phyloP scores from a whole-genome alignment of 345 rosid species.

The Zanthoxylum bungeanum region DNA sequence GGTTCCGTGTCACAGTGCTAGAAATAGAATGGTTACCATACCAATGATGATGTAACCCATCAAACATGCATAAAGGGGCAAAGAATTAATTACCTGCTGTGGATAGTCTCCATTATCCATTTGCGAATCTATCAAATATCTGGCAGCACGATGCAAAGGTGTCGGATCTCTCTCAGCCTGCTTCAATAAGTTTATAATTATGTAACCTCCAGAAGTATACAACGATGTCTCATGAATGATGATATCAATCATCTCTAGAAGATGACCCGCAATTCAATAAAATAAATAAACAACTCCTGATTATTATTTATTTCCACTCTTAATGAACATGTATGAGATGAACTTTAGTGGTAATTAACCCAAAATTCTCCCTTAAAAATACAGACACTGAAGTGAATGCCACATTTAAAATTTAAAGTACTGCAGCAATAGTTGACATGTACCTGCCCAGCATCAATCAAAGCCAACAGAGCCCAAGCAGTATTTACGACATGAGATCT shows the following conservation, averaged over 20 bases:
- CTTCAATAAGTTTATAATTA: conserved; percentile 7
- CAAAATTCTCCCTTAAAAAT: background rate
- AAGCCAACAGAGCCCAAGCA: conserved; percentile 62
- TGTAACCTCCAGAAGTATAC: background rate
- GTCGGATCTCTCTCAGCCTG: conserved; percentile 61
- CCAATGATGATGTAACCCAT: background rate
- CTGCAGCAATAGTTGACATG: background rate
- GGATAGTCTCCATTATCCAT: conserved; percentile 76
- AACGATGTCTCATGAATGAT: background rate
- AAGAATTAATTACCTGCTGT: conserved; percentile 45
- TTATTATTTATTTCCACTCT: background rate
- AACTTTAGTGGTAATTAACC: background rate
- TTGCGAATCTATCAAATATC: conserved; percentile 54
- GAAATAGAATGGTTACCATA: background rate
- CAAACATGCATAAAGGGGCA: background rate
- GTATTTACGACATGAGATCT: conserved; percentile 59
- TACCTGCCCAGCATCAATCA: conserved; percentile 69
- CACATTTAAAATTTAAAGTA: conserved; percentile 8
- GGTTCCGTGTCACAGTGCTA: background rate
- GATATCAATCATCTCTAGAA: background rate
- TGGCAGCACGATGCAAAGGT: conserved; percentile 60
- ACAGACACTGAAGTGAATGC: background rate
- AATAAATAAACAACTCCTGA: background rate
- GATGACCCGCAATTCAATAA: background rate
- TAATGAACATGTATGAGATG: background rate